Evolutionary conservation across 257 asterid genomes (phyloP).

Genomic region (Scutellaria galericulata): DNA sequence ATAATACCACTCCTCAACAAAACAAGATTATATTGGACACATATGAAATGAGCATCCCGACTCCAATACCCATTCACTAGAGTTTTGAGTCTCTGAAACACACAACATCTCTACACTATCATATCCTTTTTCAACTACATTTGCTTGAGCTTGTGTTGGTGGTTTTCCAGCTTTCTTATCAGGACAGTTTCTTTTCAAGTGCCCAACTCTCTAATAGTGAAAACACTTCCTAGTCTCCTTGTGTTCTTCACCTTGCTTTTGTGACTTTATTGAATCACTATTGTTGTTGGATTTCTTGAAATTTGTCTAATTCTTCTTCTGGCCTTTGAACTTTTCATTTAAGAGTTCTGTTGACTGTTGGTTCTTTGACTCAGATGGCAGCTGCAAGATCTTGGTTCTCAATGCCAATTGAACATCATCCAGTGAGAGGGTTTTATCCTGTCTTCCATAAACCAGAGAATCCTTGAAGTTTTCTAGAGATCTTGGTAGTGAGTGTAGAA

Average conservation of each 20-base stretch:
- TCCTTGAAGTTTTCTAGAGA: background rate
- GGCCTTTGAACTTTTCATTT: background rate
- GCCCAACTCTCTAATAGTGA: background rate
- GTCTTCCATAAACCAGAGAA: background rate
- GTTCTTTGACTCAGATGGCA: background rate
- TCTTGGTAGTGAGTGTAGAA: background rate
- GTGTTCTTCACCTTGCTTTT: too few species aligned
- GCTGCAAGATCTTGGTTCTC: too few species aligned
- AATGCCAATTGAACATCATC: background rate
- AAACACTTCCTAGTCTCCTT: background rate
- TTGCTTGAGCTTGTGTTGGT: background rate
- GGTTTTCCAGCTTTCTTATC: background rate
- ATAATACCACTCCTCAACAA: background rate
- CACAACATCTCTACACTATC: too few species aligned
- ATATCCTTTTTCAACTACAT: background rate
- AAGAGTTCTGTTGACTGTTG: background rate
- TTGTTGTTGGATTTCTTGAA: background rate
- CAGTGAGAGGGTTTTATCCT: accelerated
- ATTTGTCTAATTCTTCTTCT: accelerated
- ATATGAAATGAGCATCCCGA: background rate
- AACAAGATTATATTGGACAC: background rate
- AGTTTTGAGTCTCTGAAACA: background rate
- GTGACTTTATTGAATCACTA: background rate
- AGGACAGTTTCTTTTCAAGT: background rate
- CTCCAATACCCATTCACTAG: background rate